phyloP scores from a whole-genome alignment of 345 rosid species.

The Citrus glauca region DNA sequence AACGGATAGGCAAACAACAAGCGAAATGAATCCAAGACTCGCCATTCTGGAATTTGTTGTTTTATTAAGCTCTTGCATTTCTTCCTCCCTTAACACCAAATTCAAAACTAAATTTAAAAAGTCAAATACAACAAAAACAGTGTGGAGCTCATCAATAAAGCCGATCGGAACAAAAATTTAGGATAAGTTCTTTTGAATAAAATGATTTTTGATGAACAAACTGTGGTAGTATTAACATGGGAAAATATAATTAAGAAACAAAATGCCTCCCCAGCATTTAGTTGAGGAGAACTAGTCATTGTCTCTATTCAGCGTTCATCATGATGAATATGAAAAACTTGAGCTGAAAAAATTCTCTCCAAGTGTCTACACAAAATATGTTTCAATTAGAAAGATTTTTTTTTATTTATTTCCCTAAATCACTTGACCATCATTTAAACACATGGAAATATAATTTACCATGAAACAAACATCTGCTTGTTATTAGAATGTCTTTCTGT shows the following conservation, averaged over 20 bases:
- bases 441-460: neutral
- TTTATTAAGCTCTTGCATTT: slow-evolving; percentile 75
- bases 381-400: neutral
- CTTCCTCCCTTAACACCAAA: slow-evolving; percentile 54
- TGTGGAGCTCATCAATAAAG: neutral
- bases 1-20: slow-evolving; percentile 64
- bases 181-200: neutral
- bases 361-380: neutral
- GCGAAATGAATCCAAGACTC: slow-evolving; percentile 51
- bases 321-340: neutral
- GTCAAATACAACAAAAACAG: neutral
- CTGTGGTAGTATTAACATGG: neutral
- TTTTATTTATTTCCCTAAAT: neutral
- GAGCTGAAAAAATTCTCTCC: neutral
- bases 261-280: neutral
- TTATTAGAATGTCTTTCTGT: neutral
- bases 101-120: neutral
- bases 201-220: neutral
- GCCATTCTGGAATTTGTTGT: slow-evolving; percentile 69
- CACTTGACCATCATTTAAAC: neutral
- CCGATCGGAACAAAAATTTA: neutral
- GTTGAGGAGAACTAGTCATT: neutral
- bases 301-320: neutral
- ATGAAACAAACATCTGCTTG: neutral
- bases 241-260: neutral